Percentiles rank a stretch among this genome's conserved stretches.
Conservation (phyloP, 1,139 yeast genomes). For the Yamadazyma diospyri region DNA sequence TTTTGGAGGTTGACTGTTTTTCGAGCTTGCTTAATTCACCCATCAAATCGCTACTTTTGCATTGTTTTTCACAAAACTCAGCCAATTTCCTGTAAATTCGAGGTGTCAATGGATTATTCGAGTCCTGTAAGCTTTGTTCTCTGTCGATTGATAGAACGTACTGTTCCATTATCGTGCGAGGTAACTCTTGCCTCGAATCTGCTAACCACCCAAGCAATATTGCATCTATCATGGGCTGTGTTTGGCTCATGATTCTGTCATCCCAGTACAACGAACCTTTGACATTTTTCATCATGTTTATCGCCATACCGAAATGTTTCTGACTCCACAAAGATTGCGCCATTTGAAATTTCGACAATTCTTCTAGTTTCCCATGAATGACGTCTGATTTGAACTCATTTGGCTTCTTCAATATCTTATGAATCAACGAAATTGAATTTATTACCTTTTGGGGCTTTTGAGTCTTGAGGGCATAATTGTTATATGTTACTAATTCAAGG, state of each 20-base stretch:
- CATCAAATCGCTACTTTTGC: constrained; percentile 40
- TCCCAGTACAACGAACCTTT: constrained; percentile 15
- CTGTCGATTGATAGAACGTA: constrained; percentile 49
- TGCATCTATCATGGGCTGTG: constrained; percentile 34
- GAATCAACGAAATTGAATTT: constrained; percentile 46
- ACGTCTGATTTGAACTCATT: constrained; percentile 4
- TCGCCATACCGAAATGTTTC: constrained; percentile 52
- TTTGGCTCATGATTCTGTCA: constrained; percentile 16
- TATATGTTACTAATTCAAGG: constrained; percentile 42
- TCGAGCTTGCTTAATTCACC: constrained; percentile 44
- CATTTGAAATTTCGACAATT: constrained; percentile 41
- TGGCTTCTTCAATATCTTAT: constrained; percentile 28
- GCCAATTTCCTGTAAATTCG: constrained; percentile 41
- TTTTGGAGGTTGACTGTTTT: constrained; percentile 34
- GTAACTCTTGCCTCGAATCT: constrained; percentile 63
- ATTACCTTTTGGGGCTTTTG: constrained; percentile 45
- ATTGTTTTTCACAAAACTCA: constrained; percentile 69
- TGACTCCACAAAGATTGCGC: constrained; percentile 61
- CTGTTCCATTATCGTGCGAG: constrained; percentile 51
- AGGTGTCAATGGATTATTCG: constrained; percentile 4
- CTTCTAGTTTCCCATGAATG: constrained; percentile 14
- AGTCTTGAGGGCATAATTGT: constrained; percentile 31
- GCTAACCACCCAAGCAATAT: constrained; percentile 70
- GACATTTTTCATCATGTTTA: constrained; percentile 40
- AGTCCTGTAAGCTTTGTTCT: constrained; percentile 1